Conservation (phyloP, 768 basidiomycete species). For the Mycena filopes region DNA sequence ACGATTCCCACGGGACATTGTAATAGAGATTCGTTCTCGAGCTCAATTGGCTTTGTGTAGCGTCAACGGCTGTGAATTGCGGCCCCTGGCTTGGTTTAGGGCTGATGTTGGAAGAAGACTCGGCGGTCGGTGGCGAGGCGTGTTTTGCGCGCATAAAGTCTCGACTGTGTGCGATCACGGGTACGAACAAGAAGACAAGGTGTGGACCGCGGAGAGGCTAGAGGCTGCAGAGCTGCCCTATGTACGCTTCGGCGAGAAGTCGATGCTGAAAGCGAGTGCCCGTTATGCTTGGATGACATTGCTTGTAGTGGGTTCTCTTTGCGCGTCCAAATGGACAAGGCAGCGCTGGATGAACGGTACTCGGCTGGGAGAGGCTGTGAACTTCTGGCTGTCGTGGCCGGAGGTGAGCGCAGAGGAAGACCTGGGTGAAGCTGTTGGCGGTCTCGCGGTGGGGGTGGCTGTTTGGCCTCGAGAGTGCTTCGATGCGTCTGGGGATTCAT, state of each 20-base stretch:
- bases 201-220: conserved; percentile 17
- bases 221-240: conserved; percentile 27
- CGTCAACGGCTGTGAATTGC: conserved; percentile 22
- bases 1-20: conserved; percentile 21
- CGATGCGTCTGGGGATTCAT: conserved; percentile 10
- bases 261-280: conserved; percentile 15
- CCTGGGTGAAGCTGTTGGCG: conserved; percentile 19
- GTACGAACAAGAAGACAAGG: conserved; percentile 24
- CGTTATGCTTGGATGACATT: conserved; percentile 23
- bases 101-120: conserved; percentile 27
- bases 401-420: conserved; percentile 27
- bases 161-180: conserved; percentile 21
- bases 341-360: conserved; percentile 28
- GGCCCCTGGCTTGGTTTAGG: conserved; percentile 30
- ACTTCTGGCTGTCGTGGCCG: conserved; percentile 27
- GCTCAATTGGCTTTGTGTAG: conserved; percentile 23
- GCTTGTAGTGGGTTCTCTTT: conserved; percentile 7
- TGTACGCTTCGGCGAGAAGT: conserved; percentile 29
- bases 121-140: conserved; percentile 20
- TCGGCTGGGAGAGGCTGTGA: conserved; percentile 22
- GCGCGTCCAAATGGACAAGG: conserved; percentile 26
- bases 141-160: conserved; percentile 2
- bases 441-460: conserved; percentile 29
- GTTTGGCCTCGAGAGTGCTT: conserved; percentile 29
- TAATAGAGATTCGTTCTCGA: conserved; percentile 34